These are phyloP conservation scores for Eucalyptus curtisii DNA, from an alignment of 345 rosid species.

Conservation along the genomic window DNA sequence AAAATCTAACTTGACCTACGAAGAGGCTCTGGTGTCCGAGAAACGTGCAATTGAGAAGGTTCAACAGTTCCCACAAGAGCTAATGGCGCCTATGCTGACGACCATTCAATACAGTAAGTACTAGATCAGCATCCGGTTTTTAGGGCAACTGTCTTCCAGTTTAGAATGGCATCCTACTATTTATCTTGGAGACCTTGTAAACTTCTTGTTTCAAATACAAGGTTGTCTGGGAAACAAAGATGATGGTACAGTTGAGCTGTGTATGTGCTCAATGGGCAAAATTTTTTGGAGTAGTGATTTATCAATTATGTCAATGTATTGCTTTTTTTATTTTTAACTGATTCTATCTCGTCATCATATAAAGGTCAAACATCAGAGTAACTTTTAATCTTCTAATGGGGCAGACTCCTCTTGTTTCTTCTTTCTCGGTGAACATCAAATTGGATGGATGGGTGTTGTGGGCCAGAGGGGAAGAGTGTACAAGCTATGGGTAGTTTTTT, in stretches of 20 bases:
- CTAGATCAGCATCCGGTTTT: not conserved
- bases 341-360: not conserved
- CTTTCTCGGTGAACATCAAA: not conserved
- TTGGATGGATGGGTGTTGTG: not conserved
- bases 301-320: not conserved
- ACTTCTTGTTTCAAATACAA: not conserved
- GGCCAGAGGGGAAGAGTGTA: not conserved
- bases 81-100: conserved; percentile 52
- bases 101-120: conserved; percentile 78
- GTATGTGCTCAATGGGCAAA: not conserved
- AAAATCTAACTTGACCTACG: conserved; percentile 73
- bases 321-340: not conserved
- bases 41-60: conserved; percentile 56
- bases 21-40: conserved; percentile 96
- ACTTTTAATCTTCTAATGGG: not conserved
- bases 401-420: not conserved
- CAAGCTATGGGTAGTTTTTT: not conserved
- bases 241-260: not conserved
- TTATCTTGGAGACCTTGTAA: not conserved
- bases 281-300: not conserved
- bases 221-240: not conserved
- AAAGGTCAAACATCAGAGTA: not conserved
- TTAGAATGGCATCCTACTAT: not conserved
- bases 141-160: not conserved
- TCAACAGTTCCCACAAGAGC: conserved; percentile 64